A percentile compares a stretch with the other conserved stretches of the same genome.
phyloP scores from a whole-genome alignment of 2,329 filamentous ascomycete genomes.

The Trichoderma simmonsii region DNA sequence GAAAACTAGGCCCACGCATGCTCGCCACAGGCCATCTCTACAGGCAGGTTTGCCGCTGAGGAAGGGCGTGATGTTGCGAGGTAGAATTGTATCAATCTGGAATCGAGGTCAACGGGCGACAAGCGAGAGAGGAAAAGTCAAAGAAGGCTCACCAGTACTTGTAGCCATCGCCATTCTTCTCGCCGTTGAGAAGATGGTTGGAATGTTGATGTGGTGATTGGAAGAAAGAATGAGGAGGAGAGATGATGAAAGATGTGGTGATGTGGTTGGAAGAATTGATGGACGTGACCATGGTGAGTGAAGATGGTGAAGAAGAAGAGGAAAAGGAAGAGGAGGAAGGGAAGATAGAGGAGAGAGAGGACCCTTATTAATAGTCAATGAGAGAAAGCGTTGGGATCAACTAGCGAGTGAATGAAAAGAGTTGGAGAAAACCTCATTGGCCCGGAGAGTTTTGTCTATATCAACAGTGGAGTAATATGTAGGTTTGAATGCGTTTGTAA shows the following conservation, averaged over 20 bases:
- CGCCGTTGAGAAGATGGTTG: neutral
- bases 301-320: neutral
- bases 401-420: neutral
- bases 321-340: neutral
- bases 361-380: neutral
- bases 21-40: neutral
- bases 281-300: neutral
- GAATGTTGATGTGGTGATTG: neutral
- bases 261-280: neutral
- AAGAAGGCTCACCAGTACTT: neutral
- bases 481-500: neutral
- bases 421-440: neutral
- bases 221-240: neutral
- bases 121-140: neutral
- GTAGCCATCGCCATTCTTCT: neutral
- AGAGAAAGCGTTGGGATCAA: neutral
- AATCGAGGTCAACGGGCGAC: neutral
- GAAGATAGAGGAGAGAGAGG: neutral
- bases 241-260: neutral
- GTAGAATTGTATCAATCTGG: neutral
- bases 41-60: neutral
- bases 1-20: neutral
- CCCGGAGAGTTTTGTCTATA: neutral
- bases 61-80: neutral
- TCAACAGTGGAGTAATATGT: neutral